These are phyloP conservation scores for Limnomonas spitsbergensis DNA, from an alignment of 139 green algal genomes.

Conservation along the genomic window DNA sequence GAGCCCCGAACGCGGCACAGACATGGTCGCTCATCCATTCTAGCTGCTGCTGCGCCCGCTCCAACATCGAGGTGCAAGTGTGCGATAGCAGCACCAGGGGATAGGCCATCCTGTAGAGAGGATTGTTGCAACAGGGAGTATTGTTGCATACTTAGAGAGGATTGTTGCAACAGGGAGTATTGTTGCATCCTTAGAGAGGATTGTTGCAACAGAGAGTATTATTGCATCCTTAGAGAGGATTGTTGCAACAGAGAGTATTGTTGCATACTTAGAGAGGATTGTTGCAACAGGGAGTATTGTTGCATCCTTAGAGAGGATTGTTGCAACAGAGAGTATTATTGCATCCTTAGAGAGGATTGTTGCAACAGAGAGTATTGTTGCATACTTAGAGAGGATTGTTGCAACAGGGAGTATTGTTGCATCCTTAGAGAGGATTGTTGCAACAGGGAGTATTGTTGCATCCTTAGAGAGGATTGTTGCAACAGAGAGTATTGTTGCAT, in stretches of 20 bases:
- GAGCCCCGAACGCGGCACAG: constrained; percentile 31
- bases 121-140: neutral
- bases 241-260: neutral
- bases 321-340: neutral
- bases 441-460: neutral
- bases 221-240: too few relatives aligned
- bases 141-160: too few relatives aligned
- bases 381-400: neutral
- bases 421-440: constrained; percentile 1
- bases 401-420: neutral
- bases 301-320: neutral
- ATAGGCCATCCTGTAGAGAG: constrained; percentile 61
- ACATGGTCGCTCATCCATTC: constrained; percentile 84
- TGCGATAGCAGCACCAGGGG: constrained; percentile 67
- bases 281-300: neutral
- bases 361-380: constrained; percentile 2
- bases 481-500: neutral
- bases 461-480: neutral
- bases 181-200: too few relatives aligned
- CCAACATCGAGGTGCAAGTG: constrained; percentile 63
- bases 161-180: neutral
- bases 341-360: neutral
- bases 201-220: neutral
- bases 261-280: too few relatives aligned
- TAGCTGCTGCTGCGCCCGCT: constrained; percentile 73